These are phyloP conservation scores for Scorias spongiosa DNA, from an alignment of 2,329 filamentous ascomycete genomes.

Conservation along the genomic window DNA sequence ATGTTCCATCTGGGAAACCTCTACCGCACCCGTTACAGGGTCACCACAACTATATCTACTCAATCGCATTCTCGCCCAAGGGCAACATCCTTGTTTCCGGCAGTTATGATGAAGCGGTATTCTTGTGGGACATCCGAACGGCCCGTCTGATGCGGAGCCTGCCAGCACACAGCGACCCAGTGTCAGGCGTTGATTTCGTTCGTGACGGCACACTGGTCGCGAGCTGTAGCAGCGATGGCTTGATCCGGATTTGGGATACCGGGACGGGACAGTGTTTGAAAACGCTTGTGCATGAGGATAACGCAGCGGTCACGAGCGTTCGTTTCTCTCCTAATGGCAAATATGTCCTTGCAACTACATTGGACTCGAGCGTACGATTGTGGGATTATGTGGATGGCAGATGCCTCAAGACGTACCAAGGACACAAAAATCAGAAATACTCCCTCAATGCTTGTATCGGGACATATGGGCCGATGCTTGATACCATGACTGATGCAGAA, in stretches of 20 bases:
- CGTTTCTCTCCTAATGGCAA: conserved; percentile 90
- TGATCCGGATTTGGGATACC: conserved; percentile 93
- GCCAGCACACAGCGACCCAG: conserved; percentile 88
- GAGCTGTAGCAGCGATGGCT: conserved; percentile 78
- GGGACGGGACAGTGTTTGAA: conserved; percentile 87
- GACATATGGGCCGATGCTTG: conserved; percentile 34
- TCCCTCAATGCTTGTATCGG: conserved; percentile 79
- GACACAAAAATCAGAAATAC: conserved; percentile 70
- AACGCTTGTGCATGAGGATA: conserved; percentile 92
- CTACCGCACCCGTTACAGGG: conserved; percentile 53
- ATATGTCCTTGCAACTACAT: conserved; percentile 78
- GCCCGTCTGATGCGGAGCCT: conserved; percentile 77
- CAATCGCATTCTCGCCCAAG: conserved; percentile 89
- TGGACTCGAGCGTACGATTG: conserved; percentile 77
- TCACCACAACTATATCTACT: conserved; percentile 94
- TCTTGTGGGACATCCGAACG: conserved; percentile 87
- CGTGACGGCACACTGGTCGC: conserved; percentile 82
- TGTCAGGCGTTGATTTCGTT: conserved; percentile 85
- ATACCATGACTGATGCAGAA: conserved; percentile 6
- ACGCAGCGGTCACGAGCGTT: conserved; percentile 75
- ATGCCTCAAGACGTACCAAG: conserved; percentile 94
- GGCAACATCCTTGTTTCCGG: conserved; percentile 93
- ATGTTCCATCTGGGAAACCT: conserved; percentile 44
- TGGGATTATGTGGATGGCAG: conserved; percentile 91
- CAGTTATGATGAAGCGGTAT: conserved; percentile 93